Base-by-base conservation (phyloP, 768 basidiomycete species). In the Boletus subparvulus region DNA sequence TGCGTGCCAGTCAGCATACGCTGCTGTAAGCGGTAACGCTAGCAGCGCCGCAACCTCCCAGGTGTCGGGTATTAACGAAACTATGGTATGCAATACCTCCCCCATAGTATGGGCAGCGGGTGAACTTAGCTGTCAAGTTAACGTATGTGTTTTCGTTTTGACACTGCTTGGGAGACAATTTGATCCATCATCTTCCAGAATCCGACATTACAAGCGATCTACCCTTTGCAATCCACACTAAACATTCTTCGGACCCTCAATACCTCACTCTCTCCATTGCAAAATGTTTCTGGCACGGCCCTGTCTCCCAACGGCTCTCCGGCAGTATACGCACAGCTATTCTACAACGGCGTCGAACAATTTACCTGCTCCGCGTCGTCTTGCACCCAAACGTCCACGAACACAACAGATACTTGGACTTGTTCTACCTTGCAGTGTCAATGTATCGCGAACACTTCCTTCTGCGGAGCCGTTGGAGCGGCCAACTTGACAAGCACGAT, bases 101-200 rank as follows among this genome's bases (percentile, higher is more conserved):
- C 80, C 92, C 0, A 77, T 78, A 47, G 89, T 94, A 10, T 96
- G 81, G 64, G 86, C 93, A 2, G 80, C 88, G 3, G 82, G 91
- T 4, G 85, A 94, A 69, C 84, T 95, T 79, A 90, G 90, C 60
- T 98, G 95, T 73, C 75, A 79, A 52, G 93, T 96, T 13, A 77
- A 83, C 54, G 93, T 93, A 72, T 52, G 87, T 81, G 3, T n/a
- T 10, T 19, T 37, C 80, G 3, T n/a, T 10, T 19, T 37, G 16
- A 11, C 36, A n/a, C n/a, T 28, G 33, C 36, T 35, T 28, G 6
- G 17, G 16, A 35, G 41, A 13, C 24, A 14, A 16, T 43, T 42
- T 54, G 21, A 54, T 52, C 16, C 33, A 59, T 16, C 51, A 9
- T 43, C 9, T 45, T 52, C 54, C 30, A 94, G 92, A 93, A 95